phyloP scores from a whole-genome alignment of 1,139 yeast species.

The Yamadazyma triangularis region DNA sequence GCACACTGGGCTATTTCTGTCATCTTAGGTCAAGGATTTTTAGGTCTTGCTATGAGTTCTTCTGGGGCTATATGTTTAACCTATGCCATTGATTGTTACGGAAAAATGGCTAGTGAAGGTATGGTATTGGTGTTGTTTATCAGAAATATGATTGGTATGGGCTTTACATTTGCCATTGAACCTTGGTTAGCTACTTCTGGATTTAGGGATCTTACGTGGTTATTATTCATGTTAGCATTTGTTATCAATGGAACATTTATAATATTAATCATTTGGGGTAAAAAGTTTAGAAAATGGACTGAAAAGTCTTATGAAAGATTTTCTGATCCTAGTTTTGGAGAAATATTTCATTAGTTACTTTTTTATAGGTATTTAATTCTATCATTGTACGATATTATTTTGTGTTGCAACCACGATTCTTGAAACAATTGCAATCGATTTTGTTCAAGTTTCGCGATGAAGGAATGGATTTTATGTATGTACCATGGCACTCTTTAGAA shows the following conservation, averaged over 20 bases:
- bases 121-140: conserved; percentile 48
- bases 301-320: conserved; percentile 18
- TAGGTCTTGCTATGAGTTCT: conserved; percentile 57
- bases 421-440: too few relatives aligned
- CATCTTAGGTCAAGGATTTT: conserved; percentile 46
- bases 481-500: too few relatives aligned
- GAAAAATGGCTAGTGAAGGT: conserved; percentile 50
- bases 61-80: conserved; percentile 55
- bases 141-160: conserved; percentile 45
- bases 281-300: conserved; percentile 30
- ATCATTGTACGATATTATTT: too few relatives aligned
- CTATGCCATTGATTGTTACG: conserved; percentile 56
- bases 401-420: too few relatives aligned
- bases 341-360: conserved; percentile 9
- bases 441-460: too few relatives aligned
- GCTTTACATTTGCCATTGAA: conserved; percentile 43
- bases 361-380: too few relatives aligned
- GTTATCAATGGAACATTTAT: conserved; percentile 39
- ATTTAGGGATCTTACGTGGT: conserved; percentile 36
- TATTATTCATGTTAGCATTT: conserved; percentile 43
- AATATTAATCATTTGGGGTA: conserved; percentile 36
- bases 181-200: conserved; percentile 44
- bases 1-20: conserved; percentile 50
- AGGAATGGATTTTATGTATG: too few relatives aligned
- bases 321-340: conserved; percentile 15